These are phyloP conservation scores for Apostasia shenzhenica DNA, from an alignment of 106 monocot genomes.

Conservation along the genomic window DNA sequence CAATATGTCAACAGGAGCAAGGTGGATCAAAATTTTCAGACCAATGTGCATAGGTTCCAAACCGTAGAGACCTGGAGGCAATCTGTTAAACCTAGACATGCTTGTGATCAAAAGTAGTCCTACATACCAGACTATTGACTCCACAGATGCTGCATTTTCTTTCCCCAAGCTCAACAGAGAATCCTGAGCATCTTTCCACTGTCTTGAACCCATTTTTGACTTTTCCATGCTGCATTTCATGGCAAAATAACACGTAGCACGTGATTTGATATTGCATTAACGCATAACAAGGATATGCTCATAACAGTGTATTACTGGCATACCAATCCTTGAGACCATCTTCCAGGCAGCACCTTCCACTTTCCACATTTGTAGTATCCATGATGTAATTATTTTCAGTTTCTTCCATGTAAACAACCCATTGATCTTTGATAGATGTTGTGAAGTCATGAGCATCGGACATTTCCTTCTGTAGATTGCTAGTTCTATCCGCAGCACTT, in stretches of 20 bases:
- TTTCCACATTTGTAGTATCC: constrained; percentile 56
- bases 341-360: constrained; percentile 47
- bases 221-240: constrained; percentile 49
- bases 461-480: constrained; percentile 71
- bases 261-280: not conserved
- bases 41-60: too few species aligned
- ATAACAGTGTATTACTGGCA: not conserved
- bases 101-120: not conserved
- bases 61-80: too few species aligned
- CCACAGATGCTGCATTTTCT: constrained; percentile 52
- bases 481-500: constrained; percentile 55
- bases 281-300: not conserved
- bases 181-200: constrained; percentile 81
- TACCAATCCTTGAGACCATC: constrained; percentile 75
- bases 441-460: constrained; percentile 54
- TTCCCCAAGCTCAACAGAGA: constrained; percentile 65
- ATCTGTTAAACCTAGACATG: too few species aligned
- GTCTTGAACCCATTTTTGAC: constrained; percentile 55
- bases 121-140: constrained; percentile 64
- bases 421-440: constrained; percentile 55
- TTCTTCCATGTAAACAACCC: constrained; percentile 64
- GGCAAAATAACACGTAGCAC: not conserved
- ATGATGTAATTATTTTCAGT: constrained; percentile 60
- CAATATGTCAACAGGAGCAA: too few species aligned
- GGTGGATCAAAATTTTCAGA: too few species aligned